These are phyloP conservation scores for Claviceps paspali DNA, from an alignment of 2,329 filamentous ascomycete genomes.

Conservation along the genomic window DNA sequence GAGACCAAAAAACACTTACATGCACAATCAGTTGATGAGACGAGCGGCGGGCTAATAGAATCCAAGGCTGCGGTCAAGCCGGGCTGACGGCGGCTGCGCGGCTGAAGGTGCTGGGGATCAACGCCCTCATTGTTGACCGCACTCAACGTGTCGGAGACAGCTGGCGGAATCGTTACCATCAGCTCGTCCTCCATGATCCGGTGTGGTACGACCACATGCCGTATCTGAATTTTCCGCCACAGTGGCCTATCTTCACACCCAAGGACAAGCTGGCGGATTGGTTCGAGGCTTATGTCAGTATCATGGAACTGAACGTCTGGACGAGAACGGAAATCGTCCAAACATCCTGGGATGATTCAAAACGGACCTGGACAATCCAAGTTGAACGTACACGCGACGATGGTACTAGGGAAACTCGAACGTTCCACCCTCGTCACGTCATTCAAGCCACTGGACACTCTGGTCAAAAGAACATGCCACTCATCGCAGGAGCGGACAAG, in stretches of 20 bases:
- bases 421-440: slow-evolving; percentile 45
- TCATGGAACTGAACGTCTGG: slow-evolving; percentile 58
- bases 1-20: slow-evolving; percentile 9
- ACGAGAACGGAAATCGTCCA: slow-evolving; percentile 32
- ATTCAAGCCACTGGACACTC: slow-evolving; percentile 55
- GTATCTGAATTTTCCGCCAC: slow-evolving; percentile 46
- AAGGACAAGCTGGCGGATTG: slow-evolving; percentile 59
- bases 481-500: slow-evolving; percentile 36
- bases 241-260: slow-evolving; percentile 56
- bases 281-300: slow-evolving; percentile 47
- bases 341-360: slow-evolving; percentile 33
- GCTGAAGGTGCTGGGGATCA: slow-evolving; percentile 41
- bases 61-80: slow-evolving; percentile 40
- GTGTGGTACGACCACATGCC: slow-evolving; percentile 48
- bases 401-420: slow-evolving; percentile 33
- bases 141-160: slow-evolving; percentile 46
- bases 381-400: slow-evolving; percentile 34
- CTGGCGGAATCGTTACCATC: slow-evolving; percentile 47
- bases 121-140: slow-evolving; percentile 41
- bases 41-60: not conserved
- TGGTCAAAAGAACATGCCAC: slow-evolving; percentile 47
- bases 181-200: slow-evolving; percentile 53
- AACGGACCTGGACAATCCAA: slow-evolving; percentile 38
- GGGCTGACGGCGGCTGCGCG: slow-evolving; percentile 43
- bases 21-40: not conserved